Conservation (phyloP, 108 stramenopile species). For the Halocafeteria seosinensis region DNA sequence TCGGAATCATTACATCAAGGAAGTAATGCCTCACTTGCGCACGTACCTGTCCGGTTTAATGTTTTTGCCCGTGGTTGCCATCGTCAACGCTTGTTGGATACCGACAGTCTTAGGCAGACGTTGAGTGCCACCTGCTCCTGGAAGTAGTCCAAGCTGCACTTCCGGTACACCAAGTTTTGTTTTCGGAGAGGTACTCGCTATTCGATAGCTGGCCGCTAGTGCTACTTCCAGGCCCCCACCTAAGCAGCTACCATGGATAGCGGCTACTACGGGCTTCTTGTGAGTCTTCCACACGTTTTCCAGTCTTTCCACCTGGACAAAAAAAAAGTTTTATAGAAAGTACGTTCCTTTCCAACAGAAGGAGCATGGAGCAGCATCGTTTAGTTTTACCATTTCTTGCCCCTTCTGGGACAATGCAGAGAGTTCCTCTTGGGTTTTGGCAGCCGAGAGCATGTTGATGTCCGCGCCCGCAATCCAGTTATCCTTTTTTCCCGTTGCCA, state of each 20-base stretch:
- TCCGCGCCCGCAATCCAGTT: conserved; percentile 95
- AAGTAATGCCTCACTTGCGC: too few species aligned
- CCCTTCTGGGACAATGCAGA: conserved; percentile 51
- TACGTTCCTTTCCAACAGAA: too few species aligned
- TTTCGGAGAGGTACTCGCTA: conserved; percentile 69
- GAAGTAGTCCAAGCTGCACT: conserved; percentile 87
- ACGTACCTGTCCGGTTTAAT: conserved; percentile 15
- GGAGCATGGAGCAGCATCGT: conserved; percentile 52
- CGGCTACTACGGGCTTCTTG: conserved; percentile 71
- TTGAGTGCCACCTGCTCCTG: conserved; percentile 94
- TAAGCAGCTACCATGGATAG: conserved; percentile 81
- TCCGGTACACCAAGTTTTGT: conserved; percentile 88
- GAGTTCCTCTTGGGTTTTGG: conserved; percentile 62
- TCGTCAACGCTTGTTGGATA: conserved; percentile 48
- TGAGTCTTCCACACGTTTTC: conserved; percentile 11
- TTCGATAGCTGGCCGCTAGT: conserved; percentile 91
- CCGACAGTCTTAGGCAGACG: conserved; percentile 75
- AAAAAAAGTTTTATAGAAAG: too few species aligned
- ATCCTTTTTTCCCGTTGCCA: neutral
- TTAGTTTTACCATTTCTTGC: conserved; percentile 54
- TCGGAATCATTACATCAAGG: too few species aligned
- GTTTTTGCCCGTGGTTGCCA: conserved; percentile 58
- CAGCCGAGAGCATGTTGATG: conserved; percentile 78
- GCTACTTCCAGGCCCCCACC: conserved; percentile 98
- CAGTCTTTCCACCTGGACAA: too few species aligned